Conservation (phyloP, 257 asterid genomes). For the Lithospermum erythrorhizon region DNA sequence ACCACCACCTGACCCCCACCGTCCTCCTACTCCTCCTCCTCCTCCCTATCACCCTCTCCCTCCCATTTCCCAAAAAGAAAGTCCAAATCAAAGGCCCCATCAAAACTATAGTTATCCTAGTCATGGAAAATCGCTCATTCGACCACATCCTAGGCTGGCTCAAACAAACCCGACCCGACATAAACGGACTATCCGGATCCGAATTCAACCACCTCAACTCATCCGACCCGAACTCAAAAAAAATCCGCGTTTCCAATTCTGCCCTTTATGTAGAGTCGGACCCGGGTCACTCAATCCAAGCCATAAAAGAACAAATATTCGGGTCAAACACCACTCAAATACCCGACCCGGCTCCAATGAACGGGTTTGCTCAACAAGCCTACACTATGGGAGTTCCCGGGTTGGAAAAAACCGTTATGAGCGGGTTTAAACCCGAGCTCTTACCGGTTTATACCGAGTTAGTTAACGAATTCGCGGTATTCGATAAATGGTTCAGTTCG, state of each 20-base stretch:
- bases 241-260: conserved; percentile 40
- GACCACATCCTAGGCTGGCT: conserved; percentile 92
- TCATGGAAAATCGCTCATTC: conserved; percentile 95
- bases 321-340: conserved; percentile 47
- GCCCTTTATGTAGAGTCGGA: conserved; percentile 73
- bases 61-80: conserved; percentile 36
- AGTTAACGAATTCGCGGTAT: conserved; percentile 66
- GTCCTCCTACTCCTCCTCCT: conserved; percentile 30
- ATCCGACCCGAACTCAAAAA: conserved; percentile 47
- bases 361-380: conserved; percentile 93
- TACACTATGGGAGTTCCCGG: conserved; percentile 57
- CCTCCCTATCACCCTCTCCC: conserved; percentile 24
- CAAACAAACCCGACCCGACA: conserved; percentile 60
- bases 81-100: conserved; percentile 68
- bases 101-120: conserved; percentile 73
- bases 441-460: conserved; percentile 64
- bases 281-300: conserved; percentile 96
- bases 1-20: conserved; percentile 14
- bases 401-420: conserved; percentile 59
- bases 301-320: conserved; percentile 85
- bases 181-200: conserved; percentile 66
- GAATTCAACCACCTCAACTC: conserved; percentile 69
- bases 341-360: conserved; percentile 80
- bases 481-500: conserved; percentile 94
- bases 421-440: conserved; percentile 74